Evolutionary conservation across 192 early-diverging fungal species (phyloP).

Genomic region (Coemansia sp.): DNA sequence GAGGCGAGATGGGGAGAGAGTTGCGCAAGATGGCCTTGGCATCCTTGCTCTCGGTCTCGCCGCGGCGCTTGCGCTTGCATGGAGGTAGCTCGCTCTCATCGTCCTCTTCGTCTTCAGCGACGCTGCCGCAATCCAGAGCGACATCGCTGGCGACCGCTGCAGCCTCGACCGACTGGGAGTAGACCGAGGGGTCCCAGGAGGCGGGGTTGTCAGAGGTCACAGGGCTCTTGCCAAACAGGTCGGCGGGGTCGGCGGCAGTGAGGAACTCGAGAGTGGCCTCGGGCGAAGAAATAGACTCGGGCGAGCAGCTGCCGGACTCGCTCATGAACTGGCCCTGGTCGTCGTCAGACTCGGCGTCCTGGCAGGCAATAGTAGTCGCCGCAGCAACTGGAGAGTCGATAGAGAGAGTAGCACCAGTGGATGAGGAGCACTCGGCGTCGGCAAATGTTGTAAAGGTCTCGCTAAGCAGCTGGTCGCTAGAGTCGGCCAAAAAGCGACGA

Average conservation of each 20-base stretch:
- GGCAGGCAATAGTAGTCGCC: neutral
- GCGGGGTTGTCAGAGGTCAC: slow-evolving; percentile 15
- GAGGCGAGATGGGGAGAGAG: slow-evolving; percentile 36
- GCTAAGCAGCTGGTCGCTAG: slow-evolving; percentile 39
- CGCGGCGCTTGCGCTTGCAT: slow-evolving; percentile 50
- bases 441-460: slow-evolving; percentile 49
- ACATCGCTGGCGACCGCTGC: neutral
- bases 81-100: slow-evolving; percentile 34
- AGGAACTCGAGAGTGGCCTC: slow-evolving; percentile 36
- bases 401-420: neutral
- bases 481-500: slow-evolving; percentile 42
- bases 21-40: slow-evolving; percentile 33
- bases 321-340: slow-evolving; percentile 29
- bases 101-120: slow-evolving; percentile 7
- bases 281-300: slow-evolving; percentile 28
- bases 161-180: neutral
- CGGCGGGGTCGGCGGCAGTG: slow-evolving; percentile 29
- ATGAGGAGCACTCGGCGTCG: slow-evolving; percentile 9
- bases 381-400: neutral
- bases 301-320: slow-evolving; percentile 34
- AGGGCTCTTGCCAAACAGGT: slow-evolving; percentile 36
- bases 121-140: neutral
- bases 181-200: slow-evolving; percentile 21
- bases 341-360: slow-evolving; percentile 16
- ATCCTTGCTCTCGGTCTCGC: slow-evolving; percentile 33